Percentiles rank a stretch among this genome's conserved stretches.
phyloP scores from a whole-genome alignment of 768 basidiomycete species.

The Trametes meyenii region DNA sequence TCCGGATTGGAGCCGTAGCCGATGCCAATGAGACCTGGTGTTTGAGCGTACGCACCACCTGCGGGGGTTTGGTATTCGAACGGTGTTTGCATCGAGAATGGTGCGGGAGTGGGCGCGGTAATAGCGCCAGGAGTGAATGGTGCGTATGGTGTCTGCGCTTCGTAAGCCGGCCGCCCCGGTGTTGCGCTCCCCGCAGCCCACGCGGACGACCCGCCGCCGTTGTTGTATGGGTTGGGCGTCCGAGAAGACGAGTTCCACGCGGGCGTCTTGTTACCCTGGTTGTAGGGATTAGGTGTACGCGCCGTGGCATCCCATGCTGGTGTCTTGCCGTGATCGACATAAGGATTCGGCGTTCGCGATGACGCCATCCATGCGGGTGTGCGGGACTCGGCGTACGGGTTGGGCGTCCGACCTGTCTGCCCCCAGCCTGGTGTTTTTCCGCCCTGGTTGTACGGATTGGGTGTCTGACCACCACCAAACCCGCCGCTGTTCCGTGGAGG shows the following conservation, averaged over 20 bases:
- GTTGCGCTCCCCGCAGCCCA: constrained; percentile 27
- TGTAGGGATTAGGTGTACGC: constrained; percentile 61
- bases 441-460: constrained; percentile 63
- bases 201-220: constrained; percentile 19
- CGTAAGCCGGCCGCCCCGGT: constrained; percentile 34
- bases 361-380: constrained; percentile 55
- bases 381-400: constrained; percentile 55
- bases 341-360: constrained; percentile 58
- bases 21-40: constrained; percentile 21
- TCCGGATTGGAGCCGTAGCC: constrained; percentile 6
- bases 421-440: constrained; percentile 36
- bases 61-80: constrained; percentile 25
- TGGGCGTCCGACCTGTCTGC: constrained; percentile 73
- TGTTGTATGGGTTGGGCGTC: constrained; percentile 51
- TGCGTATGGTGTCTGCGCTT: constrained; percentile 29
- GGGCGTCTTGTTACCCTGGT: constrained; percentile 46
- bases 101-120: constrained; percentile 50
- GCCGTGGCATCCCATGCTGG: constrained; percentile 54
- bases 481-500: constrained; percentile 38
- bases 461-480: constrained; percentile 50
- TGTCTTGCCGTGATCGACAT: constrained; percentile 48
- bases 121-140: constrained; percentile 37
- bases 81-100: constrained; percentile 24
- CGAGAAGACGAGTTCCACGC: constrained; percentile 51
- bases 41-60: constrained; percentile 16